Evolutionary conservation across 2,329 filamentous ascomycete genomes (phyloP), one percentile per base, ranked within the genome.

Genomic region (Akanthomyces dipterigenus): DNA sequence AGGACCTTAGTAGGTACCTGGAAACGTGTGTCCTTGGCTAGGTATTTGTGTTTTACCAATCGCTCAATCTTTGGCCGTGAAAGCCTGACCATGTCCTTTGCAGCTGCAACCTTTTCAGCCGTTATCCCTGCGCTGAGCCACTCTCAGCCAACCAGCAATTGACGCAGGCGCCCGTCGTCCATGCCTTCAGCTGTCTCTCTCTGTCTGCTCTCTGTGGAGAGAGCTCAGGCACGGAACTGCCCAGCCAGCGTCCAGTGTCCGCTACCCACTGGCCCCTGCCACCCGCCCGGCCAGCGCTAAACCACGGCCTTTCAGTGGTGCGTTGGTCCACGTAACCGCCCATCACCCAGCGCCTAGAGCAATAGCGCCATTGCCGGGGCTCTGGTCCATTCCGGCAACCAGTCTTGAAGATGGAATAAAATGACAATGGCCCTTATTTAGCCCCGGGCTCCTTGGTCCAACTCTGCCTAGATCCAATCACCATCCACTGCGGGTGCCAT

Each of bases 271-370:
- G 31, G 7, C 6, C 31, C 31, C 31, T 34, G 31, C 31, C 36
- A 38, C 12, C 36, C 42, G 31, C 18, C 54, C 36, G 2, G 54
- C 55, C 45, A 58, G 55, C 55, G 55, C 45, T 50, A 50, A 58
- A 58, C 45, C 45, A 49, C 22, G 46, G n/a, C 45, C 34, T 14
- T 42, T 57, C 45, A 57, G 43, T 57, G 43, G 55, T 45, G 43
- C 43, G 43, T 40, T 22, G 43, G 12, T 49, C 31, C 31, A 7
- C 24, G 12, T 49, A 42, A 49, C 43, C 55, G 55, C 55, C 55
- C 42, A 43, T 12, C 31, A 26, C 20, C 12, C 26, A 31, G 53
- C 53, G 36, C 36, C 24, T 43, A 55, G 8, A 31, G 20, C 38
- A 43, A 54, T 26, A 54, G 36, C 53, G 40, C 53, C 53, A 45